phyloP scores from a whole-genome alignment of 208 protist species.

The Angomonas ambiguus region DNA sequence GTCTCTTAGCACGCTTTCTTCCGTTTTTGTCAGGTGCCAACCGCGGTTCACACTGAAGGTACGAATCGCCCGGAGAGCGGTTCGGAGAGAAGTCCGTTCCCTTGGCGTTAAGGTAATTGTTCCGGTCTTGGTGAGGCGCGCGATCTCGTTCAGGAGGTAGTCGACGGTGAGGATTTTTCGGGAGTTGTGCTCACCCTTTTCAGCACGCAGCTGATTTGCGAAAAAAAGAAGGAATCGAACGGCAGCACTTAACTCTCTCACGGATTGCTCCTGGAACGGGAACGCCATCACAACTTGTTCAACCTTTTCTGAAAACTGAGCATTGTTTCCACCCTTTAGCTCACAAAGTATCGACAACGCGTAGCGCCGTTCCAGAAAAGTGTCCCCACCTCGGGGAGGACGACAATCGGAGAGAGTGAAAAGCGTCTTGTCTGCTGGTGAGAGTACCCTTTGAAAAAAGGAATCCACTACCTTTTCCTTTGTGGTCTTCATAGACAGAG shows the following conservation, averaged over 20 bases:
- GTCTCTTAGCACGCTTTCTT: too few relatives aligned
- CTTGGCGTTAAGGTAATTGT: too few relatives aligned
- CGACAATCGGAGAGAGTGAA: background rate
- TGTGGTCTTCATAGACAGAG: background rate
- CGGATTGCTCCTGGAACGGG: background rate
- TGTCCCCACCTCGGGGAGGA: background rate
- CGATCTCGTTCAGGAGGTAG: too few relatives aligned
- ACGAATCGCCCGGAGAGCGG: too few relatives aligned
- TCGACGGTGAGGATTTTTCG: too few relatives aligned
- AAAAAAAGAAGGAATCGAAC: background rate
- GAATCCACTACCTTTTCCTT: background rate
- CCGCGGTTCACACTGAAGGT: too few relatives aligned
- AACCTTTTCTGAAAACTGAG: background rate
- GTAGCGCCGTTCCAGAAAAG: background rate
- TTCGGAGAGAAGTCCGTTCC: too few relatives aligned
- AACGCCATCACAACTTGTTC: background rate
- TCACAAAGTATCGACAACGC: background rate
- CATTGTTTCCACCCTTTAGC: background rate
- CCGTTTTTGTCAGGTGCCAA: too few relatives aligned
- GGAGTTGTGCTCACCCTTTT: background rate
- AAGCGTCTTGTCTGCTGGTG: background rate
- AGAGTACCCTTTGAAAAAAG: background rate
- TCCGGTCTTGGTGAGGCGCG: too few relatives aligned
- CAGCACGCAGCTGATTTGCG: background rate
- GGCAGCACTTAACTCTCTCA: background rate